Evolutionary conservation across 2,329 filamentous ascomycete genomes (phyloP).

Genomic region (Orbilia javanica): DNA sequence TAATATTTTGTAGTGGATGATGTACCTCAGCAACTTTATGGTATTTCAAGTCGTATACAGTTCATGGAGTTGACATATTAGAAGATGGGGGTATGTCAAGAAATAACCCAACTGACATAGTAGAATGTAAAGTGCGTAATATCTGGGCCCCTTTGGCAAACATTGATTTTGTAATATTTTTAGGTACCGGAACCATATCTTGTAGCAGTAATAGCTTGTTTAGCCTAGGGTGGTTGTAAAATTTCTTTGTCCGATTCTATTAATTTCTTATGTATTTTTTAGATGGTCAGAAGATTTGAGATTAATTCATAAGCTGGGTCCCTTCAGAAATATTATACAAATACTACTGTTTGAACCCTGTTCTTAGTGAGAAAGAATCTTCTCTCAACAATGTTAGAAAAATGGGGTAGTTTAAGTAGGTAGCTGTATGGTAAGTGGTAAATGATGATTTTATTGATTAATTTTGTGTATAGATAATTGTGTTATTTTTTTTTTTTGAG

Average conservation of each 20-base stretch:
- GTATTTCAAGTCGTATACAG: conserved; percentile 30
- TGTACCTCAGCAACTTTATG: conserved; percentile 21
- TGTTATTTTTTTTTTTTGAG: background rate
- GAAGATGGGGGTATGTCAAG: conserved; percentile 20
- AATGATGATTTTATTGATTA: background rate
- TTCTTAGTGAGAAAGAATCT: conserved; percentile 1
- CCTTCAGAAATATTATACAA: conserved; percentile 1
- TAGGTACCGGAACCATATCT: conserved; percentile 1
- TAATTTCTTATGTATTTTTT: conserved; percentile 15
- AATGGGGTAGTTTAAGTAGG: background rate
- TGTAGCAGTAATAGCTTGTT: background rate
- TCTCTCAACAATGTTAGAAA: conserved; percentile 3
- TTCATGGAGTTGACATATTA: conserved; percentile 6
- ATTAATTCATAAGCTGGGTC: conserved; percentile 26
- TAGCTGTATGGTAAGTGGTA: background rate
- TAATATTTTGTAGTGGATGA: background rate
- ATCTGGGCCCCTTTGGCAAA: background rate
- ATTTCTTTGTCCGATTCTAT: conserved; percentile 14
- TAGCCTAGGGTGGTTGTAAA: background rate
- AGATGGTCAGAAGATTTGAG: conserved; percentile 26
- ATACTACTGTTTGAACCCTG: conserved; percentile 8
- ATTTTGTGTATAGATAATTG: background rate
- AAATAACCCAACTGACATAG: conserved; percentile 25
- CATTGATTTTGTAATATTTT: conserved; percentile 12
- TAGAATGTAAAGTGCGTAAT: conserved; percentile 15